Evolutionary conservation across 2,329 filamentous ascomycete species (phyloP), one percentile per base, ranked within the genome.

Genomic region (Colletotrichum sp.): DNA sequence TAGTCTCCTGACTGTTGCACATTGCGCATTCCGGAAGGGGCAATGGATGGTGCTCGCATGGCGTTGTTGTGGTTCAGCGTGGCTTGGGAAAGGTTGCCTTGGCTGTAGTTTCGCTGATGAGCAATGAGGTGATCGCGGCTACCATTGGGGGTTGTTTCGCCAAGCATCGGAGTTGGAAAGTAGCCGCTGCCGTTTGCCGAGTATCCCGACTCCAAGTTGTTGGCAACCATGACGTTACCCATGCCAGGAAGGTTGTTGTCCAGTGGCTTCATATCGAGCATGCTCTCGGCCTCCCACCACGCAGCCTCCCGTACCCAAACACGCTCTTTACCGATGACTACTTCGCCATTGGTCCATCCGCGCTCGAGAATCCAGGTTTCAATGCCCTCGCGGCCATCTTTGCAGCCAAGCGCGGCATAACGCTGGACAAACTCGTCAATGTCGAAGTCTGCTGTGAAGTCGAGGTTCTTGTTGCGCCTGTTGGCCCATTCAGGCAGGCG

Each of bases 241-340:
- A 82, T 78, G 9, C 78, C 78, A 8, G 77, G 80, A 36, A 81
- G 78, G 61, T 79, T 77, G 60, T 84, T 84, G 55, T 92, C 90
- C 69, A 90, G 88, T 2, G 93, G 92, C 84, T 97, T 96, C 80
- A 97, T 89, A 81, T 99, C 97, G 32, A 98, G 92, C 94, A 98
- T 98, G 76, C 92, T 95, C 86, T 99, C 97, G 7, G 96, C 96
- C 85, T 98, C 96, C 96, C 96, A 98, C 96, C 97, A 99, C 3
- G 96, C 94, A 73, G 88, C 90, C 85, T 99, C 97, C 66, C 96
- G 92, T 88, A 98, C 96, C 97, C 97, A 99, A 56, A 99, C 93
- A 36, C 97, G 94, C 84, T 98, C 96, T 74, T 93, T 93, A 71
- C 97, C 97, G 36, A 98, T 89, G 7, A 98, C 92, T 3, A 98